These are phyloP conservation scores for Venustampulla echinocandica DNA, from an alignment of 495 filamentous ascomycete species.

Conservation along the genomic window DNA sequence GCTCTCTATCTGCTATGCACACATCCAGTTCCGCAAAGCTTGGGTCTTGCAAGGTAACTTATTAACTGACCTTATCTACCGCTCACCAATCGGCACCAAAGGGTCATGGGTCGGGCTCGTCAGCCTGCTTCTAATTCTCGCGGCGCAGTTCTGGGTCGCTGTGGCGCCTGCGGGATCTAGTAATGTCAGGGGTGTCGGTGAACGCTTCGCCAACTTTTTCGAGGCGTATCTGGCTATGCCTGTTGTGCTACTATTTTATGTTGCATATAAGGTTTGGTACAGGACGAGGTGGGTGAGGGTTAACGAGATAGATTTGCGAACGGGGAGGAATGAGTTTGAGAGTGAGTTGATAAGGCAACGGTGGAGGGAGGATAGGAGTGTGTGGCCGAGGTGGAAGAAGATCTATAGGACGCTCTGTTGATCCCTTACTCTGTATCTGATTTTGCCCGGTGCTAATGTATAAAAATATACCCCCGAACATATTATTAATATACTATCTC, in stretches of 20 bases:
- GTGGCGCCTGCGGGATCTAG: constrained; percentile 60
- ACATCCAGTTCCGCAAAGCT: constrained; percentile 85
- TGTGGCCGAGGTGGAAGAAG: constrained; percentile 86
- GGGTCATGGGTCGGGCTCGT: constrained; percentile 79
- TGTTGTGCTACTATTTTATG: constrained; percentile 65
- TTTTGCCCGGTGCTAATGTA: not conserved
- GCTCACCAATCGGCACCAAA: constrained; percentile 65
- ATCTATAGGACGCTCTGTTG: constrained; percentile 42
- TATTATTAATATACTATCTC: too few relatives aligned
- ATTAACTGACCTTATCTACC: constrained; percentile 72
- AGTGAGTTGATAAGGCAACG: constrained; percentile 63
- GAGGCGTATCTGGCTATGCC: constrained; percentile 69
- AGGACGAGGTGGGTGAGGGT: constrained; percentile 56
- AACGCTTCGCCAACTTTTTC: constrained; percentile 62
- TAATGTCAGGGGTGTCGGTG: constrained; percentile 28
- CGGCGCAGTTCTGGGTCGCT: constrained; percentile 91
- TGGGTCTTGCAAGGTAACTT: constrained; percentile 66
- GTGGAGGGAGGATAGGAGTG: constrained; percentile 50
- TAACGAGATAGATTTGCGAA: constrained; percentile 74
- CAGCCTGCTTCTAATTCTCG: constrained; percentile 71
- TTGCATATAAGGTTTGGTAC: constrained; percentile 69
- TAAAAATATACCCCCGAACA: constrained; percentile 1
- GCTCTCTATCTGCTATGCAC: constrained; percentile 76
- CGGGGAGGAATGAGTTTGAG: constrained; percentile 81
- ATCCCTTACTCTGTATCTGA: not conserved